These are phyloP conservation scores for Penicillium sp. DNA, from an alignment of 2,329 filamentous ascomycete genomes.

Conservation along the genomic window DNA sequence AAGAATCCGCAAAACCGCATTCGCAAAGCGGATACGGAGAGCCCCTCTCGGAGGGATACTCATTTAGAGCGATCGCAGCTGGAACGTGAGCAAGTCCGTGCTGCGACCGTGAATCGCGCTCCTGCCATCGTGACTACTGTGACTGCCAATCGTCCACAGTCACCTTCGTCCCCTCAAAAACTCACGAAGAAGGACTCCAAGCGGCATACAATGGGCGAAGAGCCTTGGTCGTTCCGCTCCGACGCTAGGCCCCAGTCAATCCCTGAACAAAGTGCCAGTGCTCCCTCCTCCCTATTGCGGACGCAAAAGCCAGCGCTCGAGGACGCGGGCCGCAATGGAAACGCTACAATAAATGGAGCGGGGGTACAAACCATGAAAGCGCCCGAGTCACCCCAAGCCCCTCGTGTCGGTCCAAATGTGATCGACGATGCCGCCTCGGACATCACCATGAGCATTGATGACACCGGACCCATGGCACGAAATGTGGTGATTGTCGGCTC, in stretches of 20 bases:
- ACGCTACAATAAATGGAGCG: conserved; percentile 9
- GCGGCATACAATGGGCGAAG: conserved; percentile 15
- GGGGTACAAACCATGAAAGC: conserved; percentile 3
- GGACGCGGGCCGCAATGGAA: conserved; percentile 7
- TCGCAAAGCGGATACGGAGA: conserved; percentile 56
- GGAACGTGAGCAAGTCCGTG: conserved; percentile 42
- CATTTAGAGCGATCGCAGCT: conserved; percentile 59
- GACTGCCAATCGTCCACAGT: conserved; percentile 15
- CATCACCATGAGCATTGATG: conserved; percentile 13
- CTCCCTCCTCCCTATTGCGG: conserved; percentile 5
- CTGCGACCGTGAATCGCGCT: conserved; percentile 20
- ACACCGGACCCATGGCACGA: conserved; percentile 17
- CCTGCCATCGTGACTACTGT: conserved; percentile 21
- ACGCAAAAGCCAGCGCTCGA: not conserved
- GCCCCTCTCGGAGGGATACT: conserved; percentile 62
- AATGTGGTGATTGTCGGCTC: conserved; percentile 36
- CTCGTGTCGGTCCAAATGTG: conserved; percentile 5
- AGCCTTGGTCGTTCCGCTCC: conserved; percentile 29
- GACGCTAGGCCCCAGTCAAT: conserved; percentile 7
- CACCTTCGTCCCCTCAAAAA: conserved; percentile 17
- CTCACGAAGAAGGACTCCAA: conserved; percentile 30
- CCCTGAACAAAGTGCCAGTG: conserved; percentile 10
- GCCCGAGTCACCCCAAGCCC: conserved; percentile 6
- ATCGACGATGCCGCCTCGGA: conserved; percentile 15
- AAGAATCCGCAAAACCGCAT: conserved; percentile 40